Conservation (phyloP, 306 rosid genomes). For the Quercus mongolica region DNA sequence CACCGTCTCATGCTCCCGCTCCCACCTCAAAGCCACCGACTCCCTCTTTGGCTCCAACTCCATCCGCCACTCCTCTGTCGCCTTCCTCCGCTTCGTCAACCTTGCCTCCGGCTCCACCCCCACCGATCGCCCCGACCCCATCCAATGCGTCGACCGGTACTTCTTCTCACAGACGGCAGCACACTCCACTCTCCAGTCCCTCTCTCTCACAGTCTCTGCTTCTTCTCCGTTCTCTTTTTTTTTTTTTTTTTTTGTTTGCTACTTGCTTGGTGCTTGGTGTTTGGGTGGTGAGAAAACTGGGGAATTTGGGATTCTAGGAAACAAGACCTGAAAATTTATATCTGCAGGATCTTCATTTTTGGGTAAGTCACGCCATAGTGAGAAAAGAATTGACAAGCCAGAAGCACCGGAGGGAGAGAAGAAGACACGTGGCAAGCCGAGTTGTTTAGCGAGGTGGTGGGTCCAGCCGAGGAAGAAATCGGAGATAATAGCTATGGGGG, state of each 20-base stretch:
- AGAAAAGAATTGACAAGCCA: neutral
- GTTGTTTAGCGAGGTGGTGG: constrained; percentile 31
- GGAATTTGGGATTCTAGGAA: constrained; percentile 34
- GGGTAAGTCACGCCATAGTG: constrained; percentile 37
- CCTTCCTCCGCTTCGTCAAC: too few species aligned
- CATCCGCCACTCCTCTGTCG: too few species aligned
- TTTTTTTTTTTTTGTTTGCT: too few species aligned
- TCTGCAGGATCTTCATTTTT: neutral
- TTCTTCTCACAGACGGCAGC: neutral
- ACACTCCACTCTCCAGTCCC: too few species aligned
- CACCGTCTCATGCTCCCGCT: constrained; percentile 1
- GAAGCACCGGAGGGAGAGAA: constrained; percentile 47
- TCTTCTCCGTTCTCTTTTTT: too few species aligned
- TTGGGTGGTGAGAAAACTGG: neutral
- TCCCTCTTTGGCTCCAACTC: too few species aligned
- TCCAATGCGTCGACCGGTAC: too few species aligned
- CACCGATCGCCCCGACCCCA: too few species aligned
- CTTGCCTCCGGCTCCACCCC: too few species aligned
- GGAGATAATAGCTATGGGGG: constrained; percentile 31
- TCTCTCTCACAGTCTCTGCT: too few species aligned
- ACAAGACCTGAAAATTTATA: constrained; percentile 2
- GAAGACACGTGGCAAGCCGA: constrained; percentile 29
- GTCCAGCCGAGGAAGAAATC: constrained; percentile 56
- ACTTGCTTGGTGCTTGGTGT: too few species aligned
- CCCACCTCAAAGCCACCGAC: too few species aligned